Evolutionary conservation across 768 basidiomycete species (phyloP).

Genomic region (Amanita rimosa): DNA sequence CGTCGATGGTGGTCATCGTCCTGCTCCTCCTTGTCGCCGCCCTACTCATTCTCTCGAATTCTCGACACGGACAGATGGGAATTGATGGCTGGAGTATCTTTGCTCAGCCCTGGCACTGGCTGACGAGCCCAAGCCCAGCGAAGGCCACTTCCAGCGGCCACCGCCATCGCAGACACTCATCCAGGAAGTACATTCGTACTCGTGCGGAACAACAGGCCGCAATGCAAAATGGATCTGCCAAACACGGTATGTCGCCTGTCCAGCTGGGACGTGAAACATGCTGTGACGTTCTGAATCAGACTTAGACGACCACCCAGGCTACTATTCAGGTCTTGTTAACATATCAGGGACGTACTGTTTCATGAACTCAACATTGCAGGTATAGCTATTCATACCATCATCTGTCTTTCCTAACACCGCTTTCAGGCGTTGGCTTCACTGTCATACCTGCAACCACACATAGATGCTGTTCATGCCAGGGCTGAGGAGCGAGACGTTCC

Average conservation of each 20-base stretch:
- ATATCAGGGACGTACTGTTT: conserved; percentile 96
- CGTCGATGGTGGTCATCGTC: conserved; percentile 28
- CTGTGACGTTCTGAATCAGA: not conserved
- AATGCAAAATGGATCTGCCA: conserved; percentile 23
- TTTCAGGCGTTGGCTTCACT: conserved; percentile 83
- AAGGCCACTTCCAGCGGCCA: conserved; percentile 2
- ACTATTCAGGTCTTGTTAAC: conserved; percentile 90
- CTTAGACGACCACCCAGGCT: conserved; percentile 18
- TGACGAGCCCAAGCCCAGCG: conserved; percentile 14
- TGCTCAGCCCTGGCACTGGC: conserved; percentile 55
- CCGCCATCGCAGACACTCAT: conserved; percentile 25
- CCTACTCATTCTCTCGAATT: conserved; percentile 27
- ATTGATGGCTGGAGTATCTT: conserved; percentile 43
- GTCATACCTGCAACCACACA: conserved; percentile 68
- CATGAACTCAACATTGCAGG: conserved; percentile 95
- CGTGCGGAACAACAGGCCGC: conserved; percentile 46
- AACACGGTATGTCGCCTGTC: conserved; percentile 11
- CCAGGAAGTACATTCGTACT: conserved; percentile 39
- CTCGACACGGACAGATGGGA: conserved; percentile 34
- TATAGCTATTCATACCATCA: conserved; percentile 15
- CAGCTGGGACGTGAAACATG: not conserved
- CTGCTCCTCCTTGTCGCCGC: conserved; percentile 41
- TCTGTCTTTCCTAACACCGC: conserved; percentile 10
- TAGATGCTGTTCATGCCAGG: conserved; percentile 62
- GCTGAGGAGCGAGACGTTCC: conserved; percentile 76